Percentiles rank a stretch among this genome's conserved stretches.
phyloP scores from a whole-genome alignment of 495 filamentous ascomycete species.

The Trichoderma reesei region DNA sequence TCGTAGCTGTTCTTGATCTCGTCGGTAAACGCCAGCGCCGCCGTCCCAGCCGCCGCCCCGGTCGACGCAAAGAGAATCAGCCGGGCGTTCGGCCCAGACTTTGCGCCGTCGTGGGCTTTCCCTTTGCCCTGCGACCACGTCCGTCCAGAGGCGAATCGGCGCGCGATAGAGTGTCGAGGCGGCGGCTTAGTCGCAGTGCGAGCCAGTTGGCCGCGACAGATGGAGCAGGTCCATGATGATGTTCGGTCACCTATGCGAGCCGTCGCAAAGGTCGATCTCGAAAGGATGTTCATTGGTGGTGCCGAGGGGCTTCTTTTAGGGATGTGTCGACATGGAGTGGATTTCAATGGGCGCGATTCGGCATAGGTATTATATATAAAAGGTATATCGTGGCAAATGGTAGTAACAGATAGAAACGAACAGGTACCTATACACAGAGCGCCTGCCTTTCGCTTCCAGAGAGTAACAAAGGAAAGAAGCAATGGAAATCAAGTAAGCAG shows the following conservation, averaged over 20 bases:
- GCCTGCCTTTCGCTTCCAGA: neutral
- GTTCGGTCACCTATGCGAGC: slow-evolving; percentile 21
- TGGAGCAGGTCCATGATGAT: slow-evolving; percentile 12
- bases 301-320: neutral
- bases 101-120: neutral
- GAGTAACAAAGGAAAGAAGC: neutral
- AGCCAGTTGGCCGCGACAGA: slow-evolving; percentile 8
- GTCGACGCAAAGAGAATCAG: slow-evolving; percentile 23
- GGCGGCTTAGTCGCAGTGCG: neutral
- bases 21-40: slow-evolving; percentile 57
- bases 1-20: slow-evolving; percentile 62
- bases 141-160: slow-evolving; percentile 6
- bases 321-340: slow-evolving; percentile 14
- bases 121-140: neutral
- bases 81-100: slow-evolving; percentile 12
- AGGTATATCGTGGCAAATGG: neutral
- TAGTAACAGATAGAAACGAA: neutral
- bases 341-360: slow-evolving; percentile 13
- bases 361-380: neutral
- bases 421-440: neutral
- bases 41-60: slow-evolving; percentile 41
- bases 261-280: slow-evolving; percentile 19
- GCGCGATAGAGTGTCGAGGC: neutral
- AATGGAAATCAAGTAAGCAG: neutral
- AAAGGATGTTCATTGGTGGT: slow-evolving; percentile 24